Base-by-base conservation (phyloP, 352 stramenopile species). In the Thalassiosira ordinaria region DNA sequence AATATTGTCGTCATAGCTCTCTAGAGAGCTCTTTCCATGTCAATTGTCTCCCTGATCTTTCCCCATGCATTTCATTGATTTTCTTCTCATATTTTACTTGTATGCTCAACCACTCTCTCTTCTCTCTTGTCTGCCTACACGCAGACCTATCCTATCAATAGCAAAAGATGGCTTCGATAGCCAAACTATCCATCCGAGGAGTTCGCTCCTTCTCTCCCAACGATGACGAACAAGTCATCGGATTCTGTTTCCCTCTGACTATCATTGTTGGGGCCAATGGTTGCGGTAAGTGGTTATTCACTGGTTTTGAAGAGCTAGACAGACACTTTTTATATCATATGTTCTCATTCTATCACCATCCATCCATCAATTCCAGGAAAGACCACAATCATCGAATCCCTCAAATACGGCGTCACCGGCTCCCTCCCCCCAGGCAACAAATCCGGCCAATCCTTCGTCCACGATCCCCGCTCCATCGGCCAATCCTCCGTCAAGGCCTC, bases 331-430 rank as follows among this genome's bases (percentile, higher is more conserved):
- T n/a, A n/a, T n/a, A n/a, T n/a, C n/a, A n/a, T n/a, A n/a, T 24
- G 24, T 20, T 16, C 9, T 20, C 6, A 18, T 47, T 24, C 4
- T 26, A n/a, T 29, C 22, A 65, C 29, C 11, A 49, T 31, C 22
- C 16, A 59, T 60, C 26, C 37, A 29, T 65, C 33, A 57, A n/a
- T 51, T 51, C 8, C 49, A 65, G 97, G 96, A n/a, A 99, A 99
- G 93, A 99, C 98, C 0, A 99, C 98, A 14, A 98, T 99, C 62
- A 99, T 99, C 86, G 98, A 99, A 92, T 98, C 96, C 80, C 94
- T 99, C 33, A 99, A 99, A 87, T 97, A 98, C 55, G 95, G 96
- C 27, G 96, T 95, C 56, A 99, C 97, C 3, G 98, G 97, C 18
- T 89, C 91, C 8, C 74, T 99, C 0, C 97, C 98, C 2, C 97